These are phyloP conservation scores for Alternaria triticimaculans DNA, from an alignment of 2,329 filamentous ascomycete species.

Conservation along the genomic window DNA sequence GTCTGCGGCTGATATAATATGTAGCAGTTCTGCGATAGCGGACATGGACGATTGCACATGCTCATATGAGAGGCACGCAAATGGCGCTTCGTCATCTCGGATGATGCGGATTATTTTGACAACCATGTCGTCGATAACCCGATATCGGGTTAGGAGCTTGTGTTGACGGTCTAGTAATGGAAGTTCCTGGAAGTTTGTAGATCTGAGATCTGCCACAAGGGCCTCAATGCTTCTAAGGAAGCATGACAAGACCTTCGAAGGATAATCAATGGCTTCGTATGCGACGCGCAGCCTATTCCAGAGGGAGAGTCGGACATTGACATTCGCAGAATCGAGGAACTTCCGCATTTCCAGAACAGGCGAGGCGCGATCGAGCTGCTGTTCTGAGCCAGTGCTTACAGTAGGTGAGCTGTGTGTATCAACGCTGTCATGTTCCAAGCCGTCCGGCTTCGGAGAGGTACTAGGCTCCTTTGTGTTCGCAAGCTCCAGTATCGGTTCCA, in stretches of 20 bases:
- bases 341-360: conserved; percentile 77
- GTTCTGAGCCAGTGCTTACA: conserved; percentile 5
- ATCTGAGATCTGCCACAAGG: conserved; percentile 73
- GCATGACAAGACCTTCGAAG: conserved; percentile 88
- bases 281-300: conserved; percentile 93
- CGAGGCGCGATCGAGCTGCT: conserved; percentile 23
- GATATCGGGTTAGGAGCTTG: conserved; percentile 76
- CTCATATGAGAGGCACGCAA: conserved; percentile 83
- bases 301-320: conserved; percentile 82
- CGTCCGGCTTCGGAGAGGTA: conserved; percentile 5
- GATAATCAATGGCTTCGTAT: conserved; percentile 83
- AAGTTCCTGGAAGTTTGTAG: conserved; percentile 62
- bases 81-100: conserved; percentile 70
- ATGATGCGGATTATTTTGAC: conserved; percentile 71
- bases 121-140: conserved; percentile 78
- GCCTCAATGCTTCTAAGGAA: conserved; percentile 85
- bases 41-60: conserved; percentile 77
- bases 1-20: conserved; percentile 78
- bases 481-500: conserved; percentile 90
- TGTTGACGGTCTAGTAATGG: conserved; percentile 70
- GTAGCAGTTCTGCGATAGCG: conserved; percentile 73
- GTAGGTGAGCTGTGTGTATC: conserved; percentile 22
- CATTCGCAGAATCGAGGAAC: conserved; percentile 81
- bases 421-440: conserved; percentile 8
- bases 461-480: conserved; percentile 5